Conservation (phyloP, 352 stramenopile species). For the Phytopythium sindhum region DNA sequence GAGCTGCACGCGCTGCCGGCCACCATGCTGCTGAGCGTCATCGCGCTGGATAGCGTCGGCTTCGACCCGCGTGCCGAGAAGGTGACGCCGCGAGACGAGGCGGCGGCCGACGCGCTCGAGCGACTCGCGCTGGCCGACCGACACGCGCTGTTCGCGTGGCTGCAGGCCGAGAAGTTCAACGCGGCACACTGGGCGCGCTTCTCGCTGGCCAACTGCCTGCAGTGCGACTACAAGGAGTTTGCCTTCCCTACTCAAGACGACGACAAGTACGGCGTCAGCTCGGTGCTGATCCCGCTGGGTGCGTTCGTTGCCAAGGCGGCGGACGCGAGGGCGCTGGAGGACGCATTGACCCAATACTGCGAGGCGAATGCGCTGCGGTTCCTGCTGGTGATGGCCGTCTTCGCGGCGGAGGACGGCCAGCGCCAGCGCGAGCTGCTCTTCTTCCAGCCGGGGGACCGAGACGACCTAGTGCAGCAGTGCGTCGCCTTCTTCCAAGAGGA, state of each 20-base stretch:
- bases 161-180: constrained; percentile 70
- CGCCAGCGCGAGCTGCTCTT: constrained; percentile 63
- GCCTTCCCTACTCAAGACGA: constrained; percentile 9
- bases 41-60: constrained; percentile 77
- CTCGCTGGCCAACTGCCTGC: constrained; percentile 59
- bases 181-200: constrained; percentile 58
- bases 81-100: constrained; percentile 59
- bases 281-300: constrained; percentile 55
- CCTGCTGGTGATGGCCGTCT: constrained; percentile 72
- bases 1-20: constrained; percentile 36
- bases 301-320: constrained; percentile 45
- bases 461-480: constrained; percentile 26
- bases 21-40: constrained; percentile 76
- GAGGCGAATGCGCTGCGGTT: constrained; percentile 50
- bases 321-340: constrained; percentile 21
- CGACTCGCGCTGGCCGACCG: constrained; percentile 36
- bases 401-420: constrained; percentile 32
- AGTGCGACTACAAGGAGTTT: constrained; percentile 85
- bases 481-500: constrained; percentile 34
- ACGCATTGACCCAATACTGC: constrained; percentile 33
- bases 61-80: constrained; percentile 75
- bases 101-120: constrained; percentile 39
- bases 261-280: constrained; percentile 50
- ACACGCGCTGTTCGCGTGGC: constrained; percentile 53
- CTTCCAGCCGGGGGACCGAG: constrained; percentile 29